phyloP scores from a whole-genome alignment of 140 eudicot genomes.

The Oenanthe javanica region DNA sequence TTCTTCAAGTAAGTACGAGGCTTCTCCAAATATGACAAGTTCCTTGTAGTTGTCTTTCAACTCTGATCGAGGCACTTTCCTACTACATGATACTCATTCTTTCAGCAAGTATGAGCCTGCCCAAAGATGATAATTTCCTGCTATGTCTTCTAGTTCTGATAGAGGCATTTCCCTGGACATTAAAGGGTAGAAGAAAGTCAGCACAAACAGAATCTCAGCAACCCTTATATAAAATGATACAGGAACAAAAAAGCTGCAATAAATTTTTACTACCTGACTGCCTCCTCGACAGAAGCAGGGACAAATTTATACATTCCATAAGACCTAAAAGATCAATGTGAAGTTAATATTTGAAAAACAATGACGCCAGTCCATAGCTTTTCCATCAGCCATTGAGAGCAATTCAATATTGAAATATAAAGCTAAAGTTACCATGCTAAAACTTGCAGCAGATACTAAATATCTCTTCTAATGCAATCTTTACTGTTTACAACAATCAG shows the following conservation, averaged over 20 bases:
- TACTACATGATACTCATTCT: conserved; percentile 57
- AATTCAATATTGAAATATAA: neutral
- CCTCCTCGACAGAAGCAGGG: conserved; percentile 79
- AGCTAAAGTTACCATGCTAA: neutral
- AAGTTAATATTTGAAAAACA: conserved; percentile 4
- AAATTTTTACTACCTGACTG: conserved; percentile 46
- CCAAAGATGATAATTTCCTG: conserved; percentile 56
- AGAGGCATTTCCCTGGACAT: conserved; percentile 71
- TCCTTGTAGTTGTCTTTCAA: conserved; percentile 7
- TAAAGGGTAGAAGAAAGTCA: neutral
- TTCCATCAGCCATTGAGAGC: neutral
- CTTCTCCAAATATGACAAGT: conserved; percentile 37
- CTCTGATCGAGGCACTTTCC: no score
- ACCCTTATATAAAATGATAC: neutral
- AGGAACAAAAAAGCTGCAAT: neutral
- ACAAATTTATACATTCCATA: conserved; percentile 62
- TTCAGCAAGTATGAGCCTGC: conserved; percentile 80
- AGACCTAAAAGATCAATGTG: conserved; percentile 37
- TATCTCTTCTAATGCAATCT: neutral
- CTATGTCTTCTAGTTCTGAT: conserved; percentile 67
- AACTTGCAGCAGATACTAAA: neutral
- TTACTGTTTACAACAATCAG: neutral
- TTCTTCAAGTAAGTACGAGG: conserved; percentile 81
- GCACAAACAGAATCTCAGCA: neutral
- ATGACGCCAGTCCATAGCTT: neutral